Percentiles rank a stretch among this genome's conserved stretches.
Evolutionary conservation across 129 eudicot genomes (phyloP).

Genomic region (Centella asiatica): DNA sequence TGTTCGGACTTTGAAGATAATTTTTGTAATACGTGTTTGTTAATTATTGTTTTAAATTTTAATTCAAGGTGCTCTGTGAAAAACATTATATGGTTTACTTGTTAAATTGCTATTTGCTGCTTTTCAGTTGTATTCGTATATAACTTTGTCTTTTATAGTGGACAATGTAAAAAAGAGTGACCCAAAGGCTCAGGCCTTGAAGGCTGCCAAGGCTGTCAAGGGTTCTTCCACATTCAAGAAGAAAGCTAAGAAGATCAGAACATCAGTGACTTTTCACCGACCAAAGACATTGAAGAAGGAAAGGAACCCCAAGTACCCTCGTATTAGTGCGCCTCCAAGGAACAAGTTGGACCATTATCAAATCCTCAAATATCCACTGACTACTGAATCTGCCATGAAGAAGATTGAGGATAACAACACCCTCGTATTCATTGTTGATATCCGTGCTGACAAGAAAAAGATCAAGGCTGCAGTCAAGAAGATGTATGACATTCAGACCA

Average conservation of each 20-base stretch:
- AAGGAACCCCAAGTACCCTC: conserved; percentile 65
- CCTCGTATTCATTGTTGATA: conserved; percentile 63
- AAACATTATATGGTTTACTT: too few relatives aligned
- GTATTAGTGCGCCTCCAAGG: conserved; percentile 62
- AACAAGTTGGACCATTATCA: conserved; percentile 67
- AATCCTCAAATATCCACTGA: conserved; percentile 55
- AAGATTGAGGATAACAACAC: conserved; percentile 70
- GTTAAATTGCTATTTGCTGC: too few relatives aligned
- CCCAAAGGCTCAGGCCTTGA: conserved; percentile 55
- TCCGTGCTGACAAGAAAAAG: conserved; percentile 67
- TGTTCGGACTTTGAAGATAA: too few relatives aligned
- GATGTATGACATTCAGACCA: conserved; percentile 73
- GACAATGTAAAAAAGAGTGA: conserved; percentile 64
- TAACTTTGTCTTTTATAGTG: too few relatives aligned
- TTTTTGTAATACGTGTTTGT: too few relatives aligned
- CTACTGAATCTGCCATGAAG: conserved; percentile 71
- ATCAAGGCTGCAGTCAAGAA: conserved; percentile 63
- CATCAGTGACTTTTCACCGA: conserved; percentile 53
- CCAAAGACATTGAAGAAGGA: conserved; percentile 59
- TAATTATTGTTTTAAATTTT: too few relatives aligned
- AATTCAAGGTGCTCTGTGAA: too few relatives aligned
- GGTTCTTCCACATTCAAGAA: conserved; percentile 53
- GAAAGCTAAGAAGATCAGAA: conserved; percentile 58
- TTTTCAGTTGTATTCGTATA: too few relatives aligned
- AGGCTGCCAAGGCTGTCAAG: conserved; percentile 63